Evolutionary conservation across 1,284 basidiomycete species (phyloP), one percentile per base, ranked within the genome.

Genomic region (Ustilago nuda): DNA sequence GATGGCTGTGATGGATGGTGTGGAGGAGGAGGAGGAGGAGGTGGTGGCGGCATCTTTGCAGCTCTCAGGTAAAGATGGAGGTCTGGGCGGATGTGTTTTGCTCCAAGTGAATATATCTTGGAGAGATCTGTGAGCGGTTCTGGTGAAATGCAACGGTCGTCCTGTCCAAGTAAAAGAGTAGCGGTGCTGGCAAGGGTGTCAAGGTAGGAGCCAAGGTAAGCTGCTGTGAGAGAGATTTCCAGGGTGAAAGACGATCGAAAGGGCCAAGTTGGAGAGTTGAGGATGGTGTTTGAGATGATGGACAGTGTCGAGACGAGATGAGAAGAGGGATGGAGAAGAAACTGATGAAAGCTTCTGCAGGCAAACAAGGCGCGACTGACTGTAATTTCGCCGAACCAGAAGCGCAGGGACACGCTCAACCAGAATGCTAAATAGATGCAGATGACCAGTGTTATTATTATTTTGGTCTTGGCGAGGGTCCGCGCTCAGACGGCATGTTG

Each of bases 1-100:
- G 70, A 74, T 17, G 66, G 54, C 36, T 74, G 72, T 30, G 71
- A 61, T 23, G 71, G 71, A 56, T 73, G 27, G 23, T 53, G 27
- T 3, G 23, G 23, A 41, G 17, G 19, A 19, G 19, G 39, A 33
- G 23, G 23, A 41, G 17, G 19, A 19, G 19, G 39, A 33, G 37
- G 32, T 36, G 36, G 41, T 23, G 33, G 27, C 19, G 48, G 48
- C 48, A 50, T 39, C 19, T 8, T n/a, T 45, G 8, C 12, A 15
- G 19, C 8, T 45, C 6, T 9, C 6, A 3, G 19, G 5, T n/a
- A 17, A 30, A 8, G 30, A 4, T 1, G 2, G 2, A 7, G 12
- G 30, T 32, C 12, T 8, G 27, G 37, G 17, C 19, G 32, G 43
- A 27, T 57, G 55, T n/a, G 3, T 39, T 32, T 39, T 36, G 8